Base-by-base conservation (phyloP, 768 basidiomycete species). In the Lactarius vividus region DNA sequence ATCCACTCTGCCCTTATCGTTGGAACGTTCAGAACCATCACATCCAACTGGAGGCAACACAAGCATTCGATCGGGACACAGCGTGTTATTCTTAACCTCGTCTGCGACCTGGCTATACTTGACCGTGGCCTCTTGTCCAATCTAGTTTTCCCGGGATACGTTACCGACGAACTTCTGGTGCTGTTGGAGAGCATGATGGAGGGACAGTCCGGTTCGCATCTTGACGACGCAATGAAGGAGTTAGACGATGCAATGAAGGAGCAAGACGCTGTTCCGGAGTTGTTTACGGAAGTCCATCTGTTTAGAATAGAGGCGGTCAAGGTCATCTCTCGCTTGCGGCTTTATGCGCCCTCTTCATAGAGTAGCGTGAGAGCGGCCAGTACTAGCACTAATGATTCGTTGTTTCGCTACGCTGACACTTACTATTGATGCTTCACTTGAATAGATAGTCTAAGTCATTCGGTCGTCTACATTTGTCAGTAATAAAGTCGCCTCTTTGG, bases 41-140 rank as follows among this genome's bases (percentile, higher is more conserved):
- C 57, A 55, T 55, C 23, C 18, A 7, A 44, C 20, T 44, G 42
- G 42, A 20, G 29, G 20, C 35, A 11, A 40, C 20, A 44, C 54
- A 58, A 54, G 5, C 31, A 63, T 11, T 62, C 37, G 1, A 18
- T 40, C 5, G 68, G 55, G 42, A 66, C 65, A 18, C 65, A 66
- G 39, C 42, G 73, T 63, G 3, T 70, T 71, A 2, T 68, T 62
- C 7, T 76, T 68, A n/a, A 75, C 74, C n/a, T 65, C 69, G 20
- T 44, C 42, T 44, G 42, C 42, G 42, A 44, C 42, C 4, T 44
- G 68, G 71, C 76, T 73, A 67, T 57, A 26, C 46, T 7, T 3
- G 31, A 35, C n/a, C 57, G 6, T 10, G 15, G 33, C 35, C 1
- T 2, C 31, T 4, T 16, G 6, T 23, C 33, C 7, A 15, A 4